Base-by-base conservation (phyloP, 177 flowering plant species). In the Vitis hybrid region DNA sequence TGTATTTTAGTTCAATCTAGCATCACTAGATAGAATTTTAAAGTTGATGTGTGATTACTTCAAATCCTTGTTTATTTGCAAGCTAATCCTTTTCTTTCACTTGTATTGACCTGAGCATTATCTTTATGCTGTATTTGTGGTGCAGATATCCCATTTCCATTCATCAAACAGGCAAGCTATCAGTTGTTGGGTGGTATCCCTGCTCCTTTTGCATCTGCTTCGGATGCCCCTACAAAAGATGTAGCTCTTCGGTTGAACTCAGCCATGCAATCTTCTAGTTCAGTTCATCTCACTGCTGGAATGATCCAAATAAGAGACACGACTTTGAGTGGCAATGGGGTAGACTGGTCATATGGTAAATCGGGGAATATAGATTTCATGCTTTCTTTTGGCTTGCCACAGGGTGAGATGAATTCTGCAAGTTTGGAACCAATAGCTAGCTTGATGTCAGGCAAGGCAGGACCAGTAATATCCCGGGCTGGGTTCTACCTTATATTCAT, bases 191-290 rank as follows among this genome's bases (percentile, higher is more conserved):
- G 85, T 15, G 76, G 78, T 67, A 79, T 88, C 39, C 77, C 90
- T 78, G 89, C 97, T 67, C 92, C 93, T 70, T 88, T 88, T 66
- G 93, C 98, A 68, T 89, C 80, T 82, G 92, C 45, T 7, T 39
- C 45, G 0, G 45, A 39, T 39, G 45, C 45, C 30, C 30, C 30
- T 39, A 39, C 45, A 39, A 39, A 39, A 26, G 30, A 26, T 26
- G 45, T 39, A 39, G 45, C 45, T 39, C 45, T 39, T 39, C 8
- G 9, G 8, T 39, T 39, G 45, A 39, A 39, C 45, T 39, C 45
- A 39, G 45, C 45, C 45, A 39, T 39, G 1, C 45, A 39, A 39
- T 5, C 45, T 39, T 39, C 45, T 39, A 39, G 45, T 39, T 39
- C 45, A 39, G 45, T 39, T 39, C 45, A 39, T 39, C 45, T 39